phyloP scores from a whole-genome alignment of 2,329 filamentous ascomycete species.

The Zymoseptoria tritici region DNA sequence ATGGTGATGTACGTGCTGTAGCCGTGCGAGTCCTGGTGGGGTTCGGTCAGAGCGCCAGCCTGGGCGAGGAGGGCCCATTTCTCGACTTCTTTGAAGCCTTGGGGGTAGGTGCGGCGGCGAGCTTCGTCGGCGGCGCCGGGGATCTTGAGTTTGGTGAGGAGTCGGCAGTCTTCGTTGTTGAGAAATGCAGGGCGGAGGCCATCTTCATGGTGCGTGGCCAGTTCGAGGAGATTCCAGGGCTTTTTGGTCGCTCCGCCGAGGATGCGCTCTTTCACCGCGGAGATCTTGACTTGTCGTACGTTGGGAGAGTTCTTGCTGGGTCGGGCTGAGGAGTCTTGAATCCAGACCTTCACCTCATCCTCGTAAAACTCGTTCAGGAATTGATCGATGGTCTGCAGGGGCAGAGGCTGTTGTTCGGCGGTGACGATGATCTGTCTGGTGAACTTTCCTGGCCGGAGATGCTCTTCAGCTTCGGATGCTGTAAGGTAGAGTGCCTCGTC shows the following conservation, averaged over 20 bases:
- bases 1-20: slow-evolving; percentile 30
- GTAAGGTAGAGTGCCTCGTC: slow-evolving; percentile 22
- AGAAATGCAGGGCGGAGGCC: slow-evolving; percentile 27
- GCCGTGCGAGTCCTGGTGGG: slow-evolving; percentile 29
- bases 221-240: slow-evolving; percentile 29
- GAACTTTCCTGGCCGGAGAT: slow-evolving; percentile 17
- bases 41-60: slow-evolving; percentile 28
- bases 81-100: slow-evolving; percentile 30
- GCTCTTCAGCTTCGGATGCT: slow-evolving; percentile 17
- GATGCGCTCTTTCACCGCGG: slow-evolving; percentile 23
- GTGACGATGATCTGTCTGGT: slow-evolving; percentile 23
- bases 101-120: slow-evolving; percentile 21
- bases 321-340: slow-evolving; percentile 23
- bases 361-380: slow-evolving; percentile 28
- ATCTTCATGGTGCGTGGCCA: slow-evolving; percentile 27
- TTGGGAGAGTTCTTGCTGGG: slow-evolving; percentile 3
- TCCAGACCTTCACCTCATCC: slow-evolving; percentile 19
- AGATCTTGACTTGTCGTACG: slow-evolving; percentile 17
- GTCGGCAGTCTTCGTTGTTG: slow-evolving; percentile 25
- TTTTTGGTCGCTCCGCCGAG: slow-evolving; percentile 1
- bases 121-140: slow-evolving; percentile 18
- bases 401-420: slow-evolving; percentile 20
- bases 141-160: slow-evolving; percentile 29
- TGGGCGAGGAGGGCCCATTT: slow-evolving; percentile 29
- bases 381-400: slow-evolving; percentile 18